Percentiles rank a stretch among this genome's conserved stretches.
Evolutionary conservation across 2,329 filamentous ascomycete genomes (phyloP).

Genomic region (Aspergillus ochraceoroseus): DNA sequence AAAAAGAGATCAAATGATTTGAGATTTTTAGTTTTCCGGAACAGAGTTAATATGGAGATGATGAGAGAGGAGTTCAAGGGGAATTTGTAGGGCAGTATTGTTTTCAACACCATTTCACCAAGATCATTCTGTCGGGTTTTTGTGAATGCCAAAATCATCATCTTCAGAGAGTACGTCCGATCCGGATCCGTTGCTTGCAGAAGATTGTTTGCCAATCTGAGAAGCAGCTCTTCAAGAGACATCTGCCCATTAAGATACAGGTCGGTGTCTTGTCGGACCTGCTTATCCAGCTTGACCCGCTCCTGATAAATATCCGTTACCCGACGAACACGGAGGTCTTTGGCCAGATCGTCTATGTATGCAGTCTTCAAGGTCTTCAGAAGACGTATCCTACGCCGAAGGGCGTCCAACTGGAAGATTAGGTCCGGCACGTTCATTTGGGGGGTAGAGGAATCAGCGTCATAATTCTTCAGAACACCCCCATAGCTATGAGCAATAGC

Average conservation of each 20-base stretch:
- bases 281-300: constrained; percentile 25
- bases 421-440: constrained; percentile 31
- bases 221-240: constrained; percentile 34
- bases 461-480: constrained; percentile 32
- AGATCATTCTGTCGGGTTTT: constrained; percentile 40
- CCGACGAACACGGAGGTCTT: constrained; percentile 24
- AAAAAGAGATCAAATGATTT: constrained; percentile 41
- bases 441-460: constrained; percentile 27
- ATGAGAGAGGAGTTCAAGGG: constrained; percentile 35
- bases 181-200: constrained; percentile 36
- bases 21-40: constrained; percentile 40
- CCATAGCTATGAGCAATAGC: constrained; percentile 38
- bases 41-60: constrained; percentile 36
- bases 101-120: constrained; percentile 36
- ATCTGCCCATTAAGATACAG: constrained; percentile 29
- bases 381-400: constrained; percentile 30
- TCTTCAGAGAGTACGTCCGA: constrained; percentile 30
- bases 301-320: constrained; percentile 18
- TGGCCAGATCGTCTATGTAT: constrained; percentile 32
- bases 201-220: constrained; percentile 36
- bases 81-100: constrained; percentile 38
- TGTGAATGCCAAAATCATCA: constrained; percentile 38
- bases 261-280: constrained; percentile 29
- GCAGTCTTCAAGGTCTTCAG: constrained; percentile 27
- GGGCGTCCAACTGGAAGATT: constrained; percentile 32